Conservation (phyloP, 2,329 filamentous ascomycete species). For the Lachnellula hyalina region DNA sequence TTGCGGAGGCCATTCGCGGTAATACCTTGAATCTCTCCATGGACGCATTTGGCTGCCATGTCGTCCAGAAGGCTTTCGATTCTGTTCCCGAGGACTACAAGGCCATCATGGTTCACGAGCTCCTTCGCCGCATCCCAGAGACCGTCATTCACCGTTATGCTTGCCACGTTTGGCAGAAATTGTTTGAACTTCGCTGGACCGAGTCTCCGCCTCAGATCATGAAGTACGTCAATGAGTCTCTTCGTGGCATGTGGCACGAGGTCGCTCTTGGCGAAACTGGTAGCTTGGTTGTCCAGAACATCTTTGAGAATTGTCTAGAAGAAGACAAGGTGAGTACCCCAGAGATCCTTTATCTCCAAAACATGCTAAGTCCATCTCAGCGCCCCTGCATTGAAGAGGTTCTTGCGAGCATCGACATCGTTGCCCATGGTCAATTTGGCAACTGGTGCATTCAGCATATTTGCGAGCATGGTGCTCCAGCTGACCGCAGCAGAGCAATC, state of each 20-base stretch:
- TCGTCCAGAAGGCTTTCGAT: conserved; percentile 98
- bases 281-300: conserved; percentile 97
- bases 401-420: conserved; percentile 87
- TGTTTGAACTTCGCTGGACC: conserved; percentile 95
- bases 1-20: conserved; percentile 88
- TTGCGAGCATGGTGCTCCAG: conserved; percentile 88
- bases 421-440: conserved; percentile 95
- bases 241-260: conserved; percentile 97
- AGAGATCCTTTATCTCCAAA: not conserved
- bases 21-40: conserved; percentile 93
- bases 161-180: conserved; percentile 98
- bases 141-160: conserved; percentile 98
- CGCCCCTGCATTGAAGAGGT: conserved; percentile 97
- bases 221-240: conserved; percentile 93
- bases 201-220: conserved; percentile 96
- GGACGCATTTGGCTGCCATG: conserved; percentile 98
- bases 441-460: conserved; percentile 99
- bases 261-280: conserved; percentile 96
- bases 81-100: conserved; percentile 97
- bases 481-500: conserved; percentile 86
- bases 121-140: conserved; percentile 90
- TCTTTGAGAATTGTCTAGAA: conserved; percentile 98
- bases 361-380: conserved; percentile 41
- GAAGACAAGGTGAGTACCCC: conserved; percentile 76
- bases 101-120: conserved; percentile 96